Evolutionary conservation across 345 rosid species (phyloP).

Genomic region (Rhodamnia argentea): DNA sequence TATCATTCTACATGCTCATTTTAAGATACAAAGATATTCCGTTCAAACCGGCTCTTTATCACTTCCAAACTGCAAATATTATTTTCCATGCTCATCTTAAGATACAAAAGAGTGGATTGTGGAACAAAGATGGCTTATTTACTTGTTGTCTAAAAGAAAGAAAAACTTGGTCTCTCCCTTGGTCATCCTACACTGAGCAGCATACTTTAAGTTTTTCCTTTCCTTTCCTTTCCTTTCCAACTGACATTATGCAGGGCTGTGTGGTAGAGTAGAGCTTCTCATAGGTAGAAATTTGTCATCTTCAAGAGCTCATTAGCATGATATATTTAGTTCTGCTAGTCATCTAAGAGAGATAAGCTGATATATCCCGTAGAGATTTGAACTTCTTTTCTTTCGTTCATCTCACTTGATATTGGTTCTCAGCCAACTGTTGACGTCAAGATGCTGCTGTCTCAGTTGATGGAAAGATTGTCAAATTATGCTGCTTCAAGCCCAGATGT

Average conservation of each 20-base stretch:
- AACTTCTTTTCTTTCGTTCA: neutral
- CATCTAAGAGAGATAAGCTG: neutral
- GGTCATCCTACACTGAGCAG: neutral
- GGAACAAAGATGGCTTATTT: neutral
- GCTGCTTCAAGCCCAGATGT: conserved; percentile 79
- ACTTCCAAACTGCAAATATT: neutral
- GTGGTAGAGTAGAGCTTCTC: neutral
- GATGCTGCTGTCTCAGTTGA: conserved; percentile 69
- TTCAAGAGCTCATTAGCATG: neutral
- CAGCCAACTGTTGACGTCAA: conserved; percentile 89
- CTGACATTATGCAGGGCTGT: neutral
- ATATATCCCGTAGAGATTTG: neutral
- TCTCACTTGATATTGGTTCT: conserved; percentile 2
- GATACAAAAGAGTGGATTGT: neutral
- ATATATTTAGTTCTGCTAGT: neutral
- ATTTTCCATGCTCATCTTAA: neutral
- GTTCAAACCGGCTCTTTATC: neutral
- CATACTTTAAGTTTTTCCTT: neutral
- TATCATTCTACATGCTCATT: neutral
- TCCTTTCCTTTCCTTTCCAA: neutral
- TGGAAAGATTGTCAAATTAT: conserved; percentile 91
- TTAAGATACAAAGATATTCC: neutral
- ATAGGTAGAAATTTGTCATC: neutral
- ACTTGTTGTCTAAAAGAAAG: neutral
- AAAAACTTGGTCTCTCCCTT: neutral